Evolutionary conservation across 2,329 filamentous ascomycete genomes (phyloP).

Genomic region (Nemania serpens): DNA sequence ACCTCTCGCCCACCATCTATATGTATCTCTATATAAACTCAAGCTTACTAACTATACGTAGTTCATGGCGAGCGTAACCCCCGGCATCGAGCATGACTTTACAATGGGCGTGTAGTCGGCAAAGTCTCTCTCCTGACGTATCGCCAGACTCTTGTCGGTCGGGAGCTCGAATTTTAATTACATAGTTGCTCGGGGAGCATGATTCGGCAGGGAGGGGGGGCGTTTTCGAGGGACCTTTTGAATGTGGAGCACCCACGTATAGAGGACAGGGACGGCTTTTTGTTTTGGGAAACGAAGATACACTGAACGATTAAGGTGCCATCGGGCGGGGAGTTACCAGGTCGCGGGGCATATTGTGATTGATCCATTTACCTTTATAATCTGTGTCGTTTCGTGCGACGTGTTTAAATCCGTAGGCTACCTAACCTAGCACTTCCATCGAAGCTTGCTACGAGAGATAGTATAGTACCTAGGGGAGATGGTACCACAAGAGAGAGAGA

Average conservation of each 20-base stretch:
- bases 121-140: slow-evolving; percentile 17
- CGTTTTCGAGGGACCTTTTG: slow-evolving; percentile 28
- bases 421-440: background rate
- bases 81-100: slow-evolving; percentile 96
- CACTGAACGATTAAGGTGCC: slow-evolving; percentile 8
- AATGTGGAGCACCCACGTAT: slow-evolving; percentile 26
- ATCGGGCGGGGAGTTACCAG: slow-evolving; percentile 9
- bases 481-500: background rate
- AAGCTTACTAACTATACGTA: slow-evolving; percentile 40
- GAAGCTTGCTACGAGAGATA: background rate
- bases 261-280: slow-evolving; percentile 20
- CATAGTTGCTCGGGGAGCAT: slow-evolving; percentile 23
- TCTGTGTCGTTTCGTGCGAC: background rate
- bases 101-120: slow-evolving; percentile 82
- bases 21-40: background rate
- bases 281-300: slow-evolving; percentile 13
- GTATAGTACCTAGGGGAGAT: background rate
- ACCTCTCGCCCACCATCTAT: background rate
- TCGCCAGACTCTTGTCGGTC: background rate
- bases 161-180: background rate
- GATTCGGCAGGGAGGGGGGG: slow-evolving; percentile 12
- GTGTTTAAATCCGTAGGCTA: background rate
- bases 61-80: slow-evolving; percentile 88
- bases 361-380: background rate
- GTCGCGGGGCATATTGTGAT: slow-evolving; percentile 2